Evolutionary conservation across 805 yeast species (phyloP).

Genomic region (Candida khao-thaluensis): DNA sequence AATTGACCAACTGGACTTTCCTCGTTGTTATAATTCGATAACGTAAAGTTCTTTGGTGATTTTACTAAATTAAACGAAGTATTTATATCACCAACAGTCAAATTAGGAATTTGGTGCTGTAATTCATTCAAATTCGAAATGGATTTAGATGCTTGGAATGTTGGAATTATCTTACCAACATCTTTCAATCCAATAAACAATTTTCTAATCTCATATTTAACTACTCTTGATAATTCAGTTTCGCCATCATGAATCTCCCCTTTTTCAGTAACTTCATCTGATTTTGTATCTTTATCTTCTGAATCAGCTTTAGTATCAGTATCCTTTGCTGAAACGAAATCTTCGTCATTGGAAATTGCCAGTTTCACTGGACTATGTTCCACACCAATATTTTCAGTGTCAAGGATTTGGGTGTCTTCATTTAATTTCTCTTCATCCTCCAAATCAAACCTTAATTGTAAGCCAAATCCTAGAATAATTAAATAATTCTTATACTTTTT

Average conservation of each 20-base stretch:
- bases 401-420: neutral
- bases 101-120: slow-evolving; percentile 15
- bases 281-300: neutral
- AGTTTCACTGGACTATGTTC: neutral
- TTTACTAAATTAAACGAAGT: slow-evolving; percentile 30
- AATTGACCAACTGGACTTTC: slow-evolving; percentile 39
- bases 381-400: neutral
- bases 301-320: slow-evolving; percentile 6
- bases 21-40: slow-evolving; percentile 33
- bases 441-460: slow-evolving; percentile 44
- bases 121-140: slow-evolving; percentile 20
- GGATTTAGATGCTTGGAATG: slow-evolving; percentile 30
- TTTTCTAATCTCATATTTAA: slow-evolving; percentile 33
- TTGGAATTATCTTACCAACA: slow-evolving; percentile 33
- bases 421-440: slow-evolving; percentile 29
- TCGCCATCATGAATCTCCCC: slow-evolving; percentile 16
- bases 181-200: slow-evolving; percentile 31
- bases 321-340: slow-evolving; percentile 1
- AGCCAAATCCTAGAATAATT: slow-evolving; percentile 45
- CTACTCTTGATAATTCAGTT: slow-evolving; percentile 32
- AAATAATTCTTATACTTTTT: slow-evolving; percentile 47
- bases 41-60: slow-evolving; percentile 42
- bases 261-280: neutral
- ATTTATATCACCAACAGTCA: slow-evolving; percentile 17
- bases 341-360: slow-evolving; percentile 5